Evolutionary conservation across 805 yeast species (phyloP).

Genomic region (Pichia ethanolica): DNA sequence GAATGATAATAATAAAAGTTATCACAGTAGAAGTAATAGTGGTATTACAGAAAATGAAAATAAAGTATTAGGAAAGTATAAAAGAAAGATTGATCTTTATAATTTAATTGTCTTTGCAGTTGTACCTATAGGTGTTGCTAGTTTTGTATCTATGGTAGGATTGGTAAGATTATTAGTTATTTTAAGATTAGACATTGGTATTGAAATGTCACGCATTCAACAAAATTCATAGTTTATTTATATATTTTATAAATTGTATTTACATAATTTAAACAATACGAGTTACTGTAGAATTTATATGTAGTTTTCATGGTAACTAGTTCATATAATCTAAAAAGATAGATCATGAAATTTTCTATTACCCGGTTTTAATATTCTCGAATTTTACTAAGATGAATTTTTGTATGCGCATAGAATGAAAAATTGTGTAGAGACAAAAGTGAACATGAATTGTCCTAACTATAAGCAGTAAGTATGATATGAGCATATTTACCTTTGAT

Average conservation of each 20-base stretch:
- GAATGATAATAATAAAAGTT: too few relatives aligned
- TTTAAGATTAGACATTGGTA: constrained; percentile 54
- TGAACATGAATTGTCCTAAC: too few relatives aligned
- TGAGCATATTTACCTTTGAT: too few relatives aligned
- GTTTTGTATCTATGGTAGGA: constrained; percentile 87
- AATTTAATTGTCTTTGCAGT: constrained; percentile 93
- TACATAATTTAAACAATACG: background rate
- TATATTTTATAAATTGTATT: background rate
- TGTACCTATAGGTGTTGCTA: constrained; percentile 94
- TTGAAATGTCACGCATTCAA: constrained; percentile 11
- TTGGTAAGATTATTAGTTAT: constrained; percentile 68
- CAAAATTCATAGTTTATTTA: background rate
- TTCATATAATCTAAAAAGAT: too few relatives aligned
- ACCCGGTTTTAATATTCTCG: background rate
- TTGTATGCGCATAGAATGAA: too few relatives aligned
- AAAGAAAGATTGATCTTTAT: constrained; percentile 76
- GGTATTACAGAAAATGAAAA: background rate
- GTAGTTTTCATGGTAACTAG: too few relatives aligned
- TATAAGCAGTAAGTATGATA: too few relatives aligned
- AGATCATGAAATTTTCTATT: background rate
- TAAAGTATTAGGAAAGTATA: background rate
- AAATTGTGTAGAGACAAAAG: too few relatives aligned
- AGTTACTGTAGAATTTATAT: too few relatives aligned
- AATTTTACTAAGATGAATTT: too few relatives aligned
- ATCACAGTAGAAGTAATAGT: background rate